Evolutionary conservation across 2,329 filamentous ascomycete genomes (phyloP).

Genomic region (Aspergillus carbonarius): DNA sequence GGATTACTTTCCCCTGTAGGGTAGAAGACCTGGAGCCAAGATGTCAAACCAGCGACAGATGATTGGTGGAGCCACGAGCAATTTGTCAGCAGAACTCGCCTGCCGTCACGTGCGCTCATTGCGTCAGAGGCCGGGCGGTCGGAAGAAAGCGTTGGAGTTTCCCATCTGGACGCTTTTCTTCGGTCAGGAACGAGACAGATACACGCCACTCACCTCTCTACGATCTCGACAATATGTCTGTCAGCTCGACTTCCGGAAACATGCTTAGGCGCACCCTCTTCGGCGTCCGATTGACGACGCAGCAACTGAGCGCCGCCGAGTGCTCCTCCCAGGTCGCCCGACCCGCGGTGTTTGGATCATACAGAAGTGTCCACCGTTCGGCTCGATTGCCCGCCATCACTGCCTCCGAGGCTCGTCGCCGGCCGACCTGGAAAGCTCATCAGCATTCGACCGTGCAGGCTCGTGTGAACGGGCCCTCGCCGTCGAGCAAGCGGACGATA

Average conservation of each 20-base stretch:
- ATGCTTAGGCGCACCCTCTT: constrained; percentile 34
- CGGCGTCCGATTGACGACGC: constrained; percentile 21
- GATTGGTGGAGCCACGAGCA: constrained; percentile 19
- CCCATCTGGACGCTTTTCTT: background rate
- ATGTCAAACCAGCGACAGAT: constrained; percentile 19
- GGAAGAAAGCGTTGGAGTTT: constrained; percentile 15
- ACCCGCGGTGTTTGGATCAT: constrained; percentile 29
- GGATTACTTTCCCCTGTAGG: too few relatives aligned
- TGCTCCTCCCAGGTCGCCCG: constrained; percentile 29
- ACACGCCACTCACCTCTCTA: background rate
- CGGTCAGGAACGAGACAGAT: background rate
- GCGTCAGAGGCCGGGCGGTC: constrained; percentile 30
- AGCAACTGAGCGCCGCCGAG: constrained; percentile 21
- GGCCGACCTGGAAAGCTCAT: constrained; percentile 46
- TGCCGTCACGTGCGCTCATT: constrained; percentile 31
- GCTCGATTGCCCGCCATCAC: constrained; percentile 48
- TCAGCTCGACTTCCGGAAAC: constrained; percentile 32
- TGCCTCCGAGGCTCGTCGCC: constrained; percentile 46
- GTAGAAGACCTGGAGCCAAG: background rate
- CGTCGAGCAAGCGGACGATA: constrained; percentile 65
- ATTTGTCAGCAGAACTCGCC: constrained; percentile 29
- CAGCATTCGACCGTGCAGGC: constrained; percentile 41
- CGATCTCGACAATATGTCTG: constrained; percentile 28
- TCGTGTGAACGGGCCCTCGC: constrained; percentile 40
- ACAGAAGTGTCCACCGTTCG: constrained; percentile 45